Conservation (phyloP, 2,329 filamentous ascomycete genomes). For the Exophiala aquamarina region DNA sequence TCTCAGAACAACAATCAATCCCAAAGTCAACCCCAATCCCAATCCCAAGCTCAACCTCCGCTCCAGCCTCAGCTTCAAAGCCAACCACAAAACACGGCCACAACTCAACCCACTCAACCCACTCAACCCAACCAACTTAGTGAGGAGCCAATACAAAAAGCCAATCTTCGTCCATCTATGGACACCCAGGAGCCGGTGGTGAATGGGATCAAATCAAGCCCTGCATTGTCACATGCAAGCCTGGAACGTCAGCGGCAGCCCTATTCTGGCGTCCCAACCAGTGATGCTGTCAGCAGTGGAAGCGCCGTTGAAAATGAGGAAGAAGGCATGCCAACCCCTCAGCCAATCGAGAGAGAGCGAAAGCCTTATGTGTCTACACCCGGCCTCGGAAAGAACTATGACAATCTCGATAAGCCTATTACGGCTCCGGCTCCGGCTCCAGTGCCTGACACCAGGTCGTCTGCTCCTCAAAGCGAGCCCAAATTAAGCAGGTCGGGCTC, state of each 20-base stretch:
- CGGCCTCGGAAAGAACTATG: constrained; percentile 59
- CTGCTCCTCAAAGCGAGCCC: constrained; percentile 9
- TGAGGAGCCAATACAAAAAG: constrained; percentile 23
- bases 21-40: constrained; percentile 1
- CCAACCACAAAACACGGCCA: no score
- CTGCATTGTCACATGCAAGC: constrained; percentile 33
- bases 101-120: constrained; percentile 7
- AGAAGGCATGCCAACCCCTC: constrained; percentile 41
- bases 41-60: no score
- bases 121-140: constrained; percentile 19
- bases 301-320: constrained; percentile 41
- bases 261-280: constrained; percentile 7
- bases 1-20: constrained; percentile 27
- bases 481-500: constrained; percentile 18
- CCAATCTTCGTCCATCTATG: constrained; percentile 25
- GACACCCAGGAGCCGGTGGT: constrained; percentile 9
- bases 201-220: constrained; percentile 7
- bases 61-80: no score
- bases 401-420: constrained; percentile 33
- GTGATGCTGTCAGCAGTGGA: neutral
- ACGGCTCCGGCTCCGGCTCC: neutral
- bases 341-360: constrained; percentile 64
- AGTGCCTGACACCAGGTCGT: constrained; percentile 10
- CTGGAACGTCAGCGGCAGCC: constrained; percentile 33
- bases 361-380: constrained; percentile 64